A percentile compares a stretch with the other conserved stretches of the same genome.
phyloP scores from a whole-genome alignment of 768 basidiomycete species.

The Rhizopogon vinicolor region DNA sequence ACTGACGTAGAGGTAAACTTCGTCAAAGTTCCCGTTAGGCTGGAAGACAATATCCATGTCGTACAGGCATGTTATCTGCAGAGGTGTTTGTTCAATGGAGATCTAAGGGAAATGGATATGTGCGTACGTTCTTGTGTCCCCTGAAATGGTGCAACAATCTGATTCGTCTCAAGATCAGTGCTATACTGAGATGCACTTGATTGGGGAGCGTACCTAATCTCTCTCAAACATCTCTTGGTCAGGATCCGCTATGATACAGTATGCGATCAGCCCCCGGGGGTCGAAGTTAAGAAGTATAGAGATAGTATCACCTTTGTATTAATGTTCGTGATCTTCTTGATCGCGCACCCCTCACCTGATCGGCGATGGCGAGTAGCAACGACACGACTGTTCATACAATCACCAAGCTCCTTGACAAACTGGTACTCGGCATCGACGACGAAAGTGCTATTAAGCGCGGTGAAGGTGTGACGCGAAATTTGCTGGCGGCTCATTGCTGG shows the following conservation, averaged over 20 bases:
- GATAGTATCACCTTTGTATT: conserved; percentile 65
- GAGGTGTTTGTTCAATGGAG: conserved; percentile 6
- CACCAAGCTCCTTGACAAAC: conserved; percentile 95
- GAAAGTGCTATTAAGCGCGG: conserved; percentile 81
- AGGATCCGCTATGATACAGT: conserved; percentile 66
- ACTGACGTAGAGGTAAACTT: conserved; percentile 89
- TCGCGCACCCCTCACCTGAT: conserved; percentile 86
- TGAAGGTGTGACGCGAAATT: conserved; percentile 74
- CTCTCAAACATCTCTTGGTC: conserved; percentile 93
- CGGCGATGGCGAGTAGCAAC: conserved; percentile 80
- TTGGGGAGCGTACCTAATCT: conserved; percentile 67
- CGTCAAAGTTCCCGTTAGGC: conserved; percentile 87
- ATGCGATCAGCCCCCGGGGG: conserved; percentile 8
- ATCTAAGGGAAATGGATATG: neutral
- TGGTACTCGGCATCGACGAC: conserved; percentile 86
- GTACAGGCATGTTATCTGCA: conserved; percentile 90
- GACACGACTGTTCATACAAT: conserved; percentile 93
- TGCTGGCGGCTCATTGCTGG: neutral
- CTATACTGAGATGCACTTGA: neutral
- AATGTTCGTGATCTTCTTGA: conserved; percentile 96
- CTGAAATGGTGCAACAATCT: conserved; percentile 96
- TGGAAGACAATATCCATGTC: conserved; percentile 99
- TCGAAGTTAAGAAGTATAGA: neutral
- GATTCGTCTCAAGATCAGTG: conserved; percentile 8
- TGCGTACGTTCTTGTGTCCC: conserved; percentile 93